Base-by-base conservation (phyloP, 768 basidiomycete species). In the Suillus hirtellus region DNA sequence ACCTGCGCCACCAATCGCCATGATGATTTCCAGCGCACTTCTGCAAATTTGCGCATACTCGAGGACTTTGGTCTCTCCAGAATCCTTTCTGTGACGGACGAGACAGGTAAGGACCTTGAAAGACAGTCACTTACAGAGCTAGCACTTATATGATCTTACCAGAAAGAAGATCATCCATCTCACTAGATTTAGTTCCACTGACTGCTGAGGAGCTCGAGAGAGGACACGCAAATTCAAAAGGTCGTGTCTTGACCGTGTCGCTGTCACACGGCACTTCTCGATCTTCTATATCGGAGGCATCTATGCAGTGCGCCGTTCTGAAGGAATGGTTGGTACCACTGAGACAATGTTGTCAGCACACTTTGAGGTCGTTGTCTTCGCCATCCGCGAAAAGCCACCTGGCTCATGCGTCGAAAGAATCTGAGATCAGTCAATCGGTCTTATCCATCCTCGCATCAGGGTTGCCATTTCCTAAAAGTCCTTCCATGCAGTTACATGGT, bases 401-500 rank as follows among this genome's bases (percentile, higher is more conserved):
- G 37, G 70, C 71, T 38, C 70, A 73, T 17, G 72, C 71, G 2
- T 67, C 71, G 10, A 72, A 73, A 54, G 63, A 75, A 59, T 63
- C 44, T 7, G 78, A 75, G 49, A 70, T 74, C 1, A 76, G 73
- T 42, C 68, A 73, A 21, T 76, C 79, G 24, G 71, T 80, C 50
- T 62, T 76, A 53, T 76, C 80, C 24, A 75, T 82, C 60, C 70
- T 83, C 42, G 73, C 76, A 4, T 74, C 80, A 3, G 84, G 83
- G 3, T 64, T 81, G 5, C 89, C 90, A 4, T 67, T 91, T 3
- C 89, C 89, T 14, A 90, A 87, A 73, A 90, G 89, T 67, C 90
- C 91, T 12, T 92, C 89, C 1, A 77, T 85, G 60, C 86, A 86
- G 66, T 67, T 87, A 11, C 71, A 75, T 5, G 79, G 74, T 49